Evolutionary conservation across 2,329 filamentous ascomycete genomes (phyloP), one percentile per base, ranked within the genome.

Genomic region (Neopestalotiopsis sp.): DNA sequence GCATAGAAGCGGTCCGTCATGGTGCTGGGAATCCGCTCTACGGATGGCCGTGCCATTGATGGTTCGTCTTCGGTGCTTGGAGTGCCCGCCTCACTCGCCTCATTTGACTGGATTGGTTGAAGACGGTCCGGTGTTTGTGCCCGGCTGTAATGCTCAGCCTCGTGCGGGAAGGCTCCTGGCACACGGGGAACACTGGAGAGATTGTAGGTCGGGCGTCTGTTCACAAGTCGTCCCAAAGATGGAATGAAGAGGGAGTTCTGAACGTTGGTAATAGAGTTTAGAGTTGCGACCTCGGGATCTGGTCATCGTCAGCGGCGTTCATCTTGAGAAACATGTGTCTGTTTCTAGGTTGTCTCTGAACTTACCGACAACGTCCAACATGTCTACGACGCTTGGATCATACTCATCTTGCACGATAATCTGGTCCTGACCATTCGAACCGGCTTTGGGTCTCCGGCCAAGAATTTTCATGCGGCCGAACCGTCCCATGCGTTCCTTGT

Each of bases 201-300:
- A 57, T 89, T 89, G 78, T 96, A 97, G 0, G 93, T 94, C 1
- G 94, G 93, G 70, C 91, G 86, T 63, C 94, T 88, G 75, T 97
- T 96, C 64, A 97, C 74, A 74, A 89, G 90, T 69, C 85, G 84
- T 56, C 94, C 94, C n/a, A 97, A 84, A 72, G 94, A 91, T 0
- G 94, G 94, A 1, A 97, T 84, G 79, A 97, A 97, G 10, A 97
- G 88, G 0, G 94, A 96, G 78, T 97, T 97, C 75, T 97, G 94
- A 24, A 97, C 91, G 75, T 97, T 97, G 58, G 93, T 97, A 10
- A 97, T 86, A 14, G 93, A 95, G 0, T 93, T 94, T 3, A 97
- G 83, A 0, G 94, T 94, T 45, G 93, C 90, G 3, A 97, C 90
- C 81, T 97, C 93, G 57, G 94, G 93, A 74, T 97, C 94, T 94